Evolutionary conservation across 1,139 yeast genomes (phyloP).

Genomic region (Petasospora rhodanensis): DNA sequence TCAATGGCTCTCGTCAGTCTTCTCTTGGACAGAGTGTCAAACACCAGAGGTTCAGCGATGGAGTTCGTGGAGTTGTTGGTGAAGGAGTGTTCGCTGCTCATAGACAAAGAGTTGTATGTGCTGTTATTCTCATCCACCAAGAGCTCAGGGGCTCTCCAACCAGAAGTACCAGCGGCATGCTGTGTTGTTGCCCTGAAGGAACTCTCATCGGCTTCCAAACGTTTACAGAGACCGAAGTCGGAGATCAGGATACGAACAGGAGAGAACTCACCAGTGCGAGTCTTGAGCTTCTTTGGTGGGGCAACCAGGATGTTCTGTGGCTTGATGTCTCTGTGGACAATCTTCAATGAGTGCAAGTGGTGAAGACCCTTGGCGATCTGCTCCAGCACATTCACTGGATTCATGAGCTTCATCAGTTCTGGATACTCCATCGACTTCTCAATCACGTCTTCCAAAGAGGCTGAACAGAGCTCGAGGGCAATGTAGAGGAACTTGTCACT

Average conservation of each 20-base stretch:
- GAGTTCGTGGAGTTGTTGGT: conserved; percentile 19
- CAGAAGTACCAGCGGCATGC: conserved; percentile 94
- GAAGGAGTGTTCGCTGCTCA: conserved; percentile 21
- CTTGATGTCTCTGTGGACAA: conserved; percentile 92
- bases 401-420: conserved; percentile 34
- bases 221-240: conserved; percentile 94
- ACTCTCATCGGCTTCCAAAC: conserved; percentile 85
- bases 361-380: conserved; percentile 85
- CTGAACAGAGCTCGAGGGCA: conserved; percentile 87
- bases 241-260: conserved; percentile 74
- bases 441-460: conserved; percentile 81
- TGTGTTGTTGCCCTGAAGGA: conserved; percentile 90
- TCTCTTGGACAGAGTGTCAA: conserved; percentile 40
- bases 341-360: conserved; percentile 83
- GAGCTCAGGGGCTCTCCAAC: conserved; percentile 98
- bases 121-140: conserved; percentile 38
- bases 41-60: conserved; percentile 29
- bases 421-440: conserved; percentile 41
- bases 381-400: conserved; percentile 52
- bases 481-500: conserved; percentile 85
- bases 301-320: conserved; percentile 95
- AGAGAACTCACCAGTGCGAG: conserved; percentile 24
- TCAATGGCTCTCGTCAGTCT: conserved; percentile 89
- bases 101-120: conserved; percentile 12
- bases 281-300: conserved; percentile 44